Evolutionary conservation across 345 rosid genomes (phyloP).

Genomic region (Clausena lansium): DNA sequence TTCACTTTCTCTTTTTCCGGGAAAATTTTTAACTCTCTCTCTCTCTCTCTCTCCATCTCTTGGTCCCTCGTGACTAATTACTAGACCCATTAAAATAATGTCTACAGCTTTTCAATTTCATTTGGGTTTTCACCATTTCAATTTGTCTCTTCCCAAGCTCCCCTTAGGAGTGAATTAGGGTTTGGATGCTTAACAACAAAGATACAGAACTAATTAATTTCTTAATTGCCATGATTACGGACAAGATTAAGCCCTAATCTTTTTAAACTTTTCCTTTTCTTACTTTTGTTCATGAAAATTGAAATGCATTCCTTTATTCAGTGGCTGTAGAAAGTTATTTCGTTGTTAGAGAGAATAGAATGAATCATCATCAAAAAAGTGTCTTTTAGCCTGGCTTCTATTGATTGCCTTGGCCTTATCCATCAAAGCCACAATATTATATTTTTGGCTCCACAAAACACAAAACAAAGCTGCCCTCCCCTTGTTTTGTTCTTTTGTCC

Average conservation of each 20-base stretch:
- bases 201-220: too few species aligned
- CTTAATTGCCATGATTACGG: neutral
- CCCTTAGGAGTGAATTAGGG: too few species aligned
- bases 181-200: too few species aligned
- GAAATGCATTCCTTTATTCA: neutral
- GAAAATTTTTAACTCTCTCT: neutral
- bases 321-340: neutral
- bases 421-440: neutral
- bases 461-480: neutral
- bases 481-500: neutral
- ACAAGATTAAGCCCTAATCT: neutral
- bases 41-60: neutral
- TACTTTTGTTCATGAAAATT: neutral
- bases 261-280: neutral
- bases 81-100: too few species aligned
- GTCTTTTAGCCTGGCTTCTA: neutral
- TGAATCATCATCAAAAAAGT: neutral
- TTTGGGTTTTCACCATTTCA: too few species aligned
- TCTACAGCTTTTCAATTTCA: too few species aligned
- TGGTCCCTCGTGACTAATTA: too few species aligned
- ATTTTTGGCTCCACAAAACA: neutral
- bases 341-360: neutral
- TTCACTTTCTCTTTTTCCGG: neutral
- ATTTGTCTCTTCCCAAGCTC: too few species aligned
- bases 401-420: conserved; percentile 4